Evolutionary conservation across 371 early-diverging fungal genomes (phyloP).

Genomic region (Mucor sp.): DNA sequence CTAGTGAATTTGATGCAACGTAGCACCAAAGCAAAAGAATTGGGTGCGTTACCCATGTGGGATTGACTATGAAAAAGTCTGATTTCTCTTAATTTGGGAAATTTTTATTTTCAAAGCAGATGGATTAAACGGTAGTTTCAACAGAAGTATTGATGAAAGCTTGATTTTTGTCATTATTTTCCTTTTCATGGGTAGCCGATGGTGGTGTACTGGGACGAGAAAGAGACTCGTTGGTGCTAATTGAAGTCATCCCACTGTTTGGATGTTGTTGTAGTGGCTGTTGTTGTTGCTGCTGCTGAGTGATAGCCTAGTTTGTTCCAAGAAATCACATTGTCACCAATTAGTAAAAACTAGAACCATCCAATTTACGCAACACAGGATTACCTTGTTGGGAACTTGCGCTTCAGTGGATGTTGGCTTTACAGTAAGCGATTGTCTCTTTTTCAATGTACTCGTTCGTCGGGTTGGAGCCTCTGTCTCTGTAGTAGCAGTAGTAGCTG

Average conservation of each 20-base stretch:
- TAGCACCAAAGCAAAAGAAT: not conserved
- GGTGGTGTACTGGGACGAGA: not conserved
- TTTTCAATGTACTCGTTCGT: not conserved
- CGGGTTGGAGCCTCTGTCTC: not conserved
- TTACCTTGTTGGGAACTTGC: not conserved
- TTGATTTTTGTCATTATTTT: not conserved
- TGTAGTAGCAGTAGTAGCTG: not conserved
- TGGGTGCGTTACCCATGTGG: not conserved
- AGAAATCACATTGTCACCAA: not conserved
- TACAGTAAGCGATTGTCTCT: not conserved
- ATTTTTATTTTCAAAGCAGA: not conserved
- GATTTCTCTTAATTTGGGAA: not conserved
- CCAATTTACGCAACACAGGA: not conserved
- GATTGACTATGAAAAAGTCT: not conserved
- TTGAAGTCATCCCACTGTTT: not conserved
- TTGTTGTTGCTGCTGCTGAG: not conserved
- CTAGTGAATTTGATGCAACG: not conserved
- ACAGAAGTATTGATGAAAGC: not conserved
- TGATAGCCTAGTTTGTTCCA: not conserved
- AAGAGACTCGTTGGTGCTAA: not conserved
- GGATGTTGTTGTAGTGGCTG: not conserved
- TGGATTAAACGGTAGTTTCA: not conserved
- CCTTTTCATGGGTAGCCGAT: not conserved
- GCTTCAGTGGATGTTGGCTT: not conserved
- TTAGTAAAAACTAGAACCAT: not conserved